Evolutionary conservation across 2,329 filamentous ascomycete genomes (phyloP).

Genomic region (Decorospora gaudefroyi): DNA sequence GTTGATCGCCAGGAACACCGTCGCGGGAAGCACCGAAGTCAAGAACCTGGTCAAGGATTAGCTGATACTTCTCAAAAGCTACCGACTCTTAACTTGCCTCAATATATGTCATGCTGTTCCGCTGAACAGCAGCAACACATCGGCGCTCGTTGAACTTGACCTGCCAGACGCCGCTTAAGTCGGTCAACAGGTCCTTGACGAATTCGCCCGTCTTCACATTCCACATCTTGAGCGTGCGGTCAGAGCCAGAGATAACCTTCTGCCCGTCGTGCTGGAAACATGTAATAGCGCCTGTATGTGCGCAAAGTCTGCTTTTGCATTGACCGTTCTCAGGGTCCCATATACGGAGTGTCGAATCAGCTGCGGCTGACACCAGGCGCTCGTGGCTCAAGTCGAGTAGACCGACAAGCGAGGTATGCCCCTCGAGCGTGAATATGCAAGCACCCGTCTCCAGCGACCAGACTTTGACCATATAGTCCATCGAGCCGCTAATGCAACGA

Average conservation of each 20-base stretch:
- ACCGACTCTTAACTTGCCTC: slow-evolving; percentile 62
- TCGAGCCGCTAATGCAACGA: slow-evolving; percentile 95
- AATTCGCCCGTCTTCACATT: slow-evolving; percentile 91
- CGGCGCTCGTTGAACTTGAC: slow-evolving; percentile 95
- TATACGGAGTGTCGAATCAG: slow-evolving; percentile 91
- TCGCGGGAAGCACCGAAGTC: slow-evolving; percentile 96
- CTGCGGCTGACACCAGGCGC: slow-evolving; percentile 89
- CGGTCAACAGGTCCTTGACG: slow-evolving; percentile 87
- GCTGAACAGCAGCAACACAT: slow-evolving; percentile 94
- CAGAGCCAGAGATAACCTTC: slow-evolving; percentile 95
- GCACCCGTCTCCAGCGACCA: slow-evolving; percentile 90
- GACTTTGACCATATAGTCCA: slow-evolving; percentile 97
- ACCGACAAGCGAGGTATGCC: slow-evolving; percentile 89
- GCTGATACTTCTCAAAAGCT: background rate
- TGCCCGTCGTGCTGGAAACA: slow-evolving; percentile 98
- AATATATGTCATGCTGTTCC: slow-evolving; percentile 89
- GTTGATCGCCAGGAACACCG: slow-evolving; percentile 74
- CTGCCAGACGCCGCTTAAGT: slow-evolving; percentile 97
- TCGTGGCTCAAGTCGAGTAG: slow-evolving; percentile 87
- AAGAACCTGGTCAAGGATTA: slow-evolving; percentile 69
- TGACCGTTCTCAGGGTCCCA: slow-evolving; percentile 95
- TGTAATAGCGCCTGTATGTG: slow-evolving; percentile 95
- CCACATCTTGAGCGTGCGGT: slow-evolving; percentile 98
- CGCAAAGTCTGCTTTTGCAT: slow-evolving; percentile 86
- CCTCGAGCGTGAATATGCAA: slow-evolving; percentile 87